Evolutionary conservation across 768 basidiomycete genomes (phyloP).

Genomic region (Saitozyma podzolica): DNA sequence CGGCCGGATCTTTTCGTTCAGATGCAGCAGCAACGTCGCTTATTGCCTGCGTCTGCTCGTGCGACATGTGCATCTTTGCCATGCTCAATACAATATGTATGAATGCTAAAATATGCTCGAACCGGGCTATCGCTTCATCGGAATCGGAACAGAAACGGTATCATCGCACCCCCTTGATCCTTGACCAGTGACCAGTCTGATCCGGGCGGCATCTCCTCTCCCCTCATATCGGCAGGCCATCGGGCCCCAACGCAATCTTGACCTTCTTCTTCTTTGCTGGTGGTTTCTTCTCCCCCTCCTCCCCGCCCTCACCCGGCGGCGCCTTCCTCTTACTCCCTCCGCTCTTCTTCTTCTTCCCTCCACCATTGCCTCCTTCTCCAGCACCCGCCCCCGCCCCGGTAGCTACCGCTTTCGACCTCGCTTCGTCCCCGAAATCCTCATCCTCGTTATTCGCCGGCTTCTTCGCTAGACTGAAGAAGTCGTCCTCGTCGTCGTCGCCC

Average conservation of each 20-base stretch:
- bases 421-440: constrained; percentile 45
- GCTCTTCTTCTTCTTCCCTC: constrained; percentile 21
- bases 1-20: no score
- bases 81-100: no score
- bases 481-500: constrained; percentile 46
- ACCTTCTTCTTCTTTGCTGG: constrained; percentile 42
- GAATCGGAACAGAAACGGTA: no score
- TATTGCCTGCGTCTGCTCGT: no score
- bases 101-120: no score
- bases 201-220: neutral
- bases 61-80: no score
- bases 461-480: constrained; percentile 42
- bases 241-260: constrained; percentile 43
- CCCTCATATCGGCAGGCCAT: constrained; percentile 37
- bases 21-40: no score
- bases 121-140: no score
- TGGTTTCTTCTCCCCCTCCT: constrained; percentile 23
- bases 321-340: constrained; percentile 28
- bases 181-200: no score
- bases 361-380: constrained; percentile 6
- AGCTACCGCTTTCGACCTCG: constrained; percentile 1
- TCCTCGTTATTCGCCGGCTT: constrained; percentile 38
- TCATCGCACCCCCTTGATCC: no score
- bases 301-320: neutral
- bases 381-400: constrained; percentile 9